Percentiles rank a stretch among this genome's conserved stretches.
These are phyloP conservation scores for Sedum album DNA, from an alignment of 164 flowering plant genomes.

Conservation along the genomic window DNA sequence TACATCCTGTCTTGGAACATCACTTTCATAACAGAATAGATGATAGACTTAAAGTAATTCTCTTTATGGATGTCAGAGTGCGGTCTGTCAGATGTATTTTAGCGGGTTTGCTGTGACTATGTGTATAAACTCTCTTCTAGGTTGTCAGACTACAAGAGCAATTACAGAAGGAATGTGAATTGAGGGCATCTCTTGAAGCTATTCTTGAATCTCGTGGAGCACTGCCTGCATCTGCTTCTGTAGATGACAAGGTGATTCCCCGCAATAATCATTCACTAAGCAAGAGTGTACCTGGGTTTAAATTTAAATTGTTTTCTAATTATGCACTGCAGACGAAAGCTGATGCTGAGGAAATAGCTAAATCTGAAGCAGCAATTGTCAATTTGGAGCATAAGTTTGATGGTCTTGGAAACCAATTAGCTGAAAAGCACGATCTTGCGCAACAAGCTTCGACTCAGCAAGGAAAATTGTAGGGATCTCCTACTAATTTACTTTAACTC, in stretches of 20 bases:
- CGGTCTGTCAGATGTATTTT: background rate
- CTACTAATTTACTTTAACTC: background rate
- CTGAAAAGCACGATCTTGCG: conserved; percentile 32
- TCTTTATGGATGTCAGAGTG: background rate
- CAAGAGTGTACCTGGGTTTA: background rate
- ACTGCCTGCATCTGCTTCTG: conserved; percentile 20
- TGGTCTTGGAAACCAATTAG: conserved; percentile 49
- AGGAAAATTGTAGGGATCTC: conserved; percentile 28
- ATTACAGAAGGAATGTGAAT: conserved; percentile 65
- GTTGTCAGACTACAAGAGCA: conserved; percentile 67
- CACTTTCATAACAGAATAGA: background rate
- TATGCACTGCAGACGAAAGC: conserved; percentile 44
- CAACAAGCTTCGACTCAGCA: conserved; percentile 23
- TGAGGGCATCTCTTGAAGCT: conserved; percentile 61
- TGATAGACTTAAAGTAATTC: background rate
- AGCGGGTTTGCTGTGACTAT: background rate
- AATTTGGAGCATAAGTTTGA: conserved; percentile 61
- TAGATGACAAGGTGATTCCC: conserved; percentile 59
- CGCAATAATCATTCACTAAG: conserved; percentile 3
- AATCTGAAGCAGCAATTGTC: conserved; percentile 48
- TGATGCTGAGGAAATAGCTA: conserved; percentile 56
- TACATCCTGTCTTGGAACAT: background rate
- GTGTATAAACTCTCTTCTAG: conserved; percentile 24
- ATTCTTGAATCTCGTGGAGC: conserved; percentile 33
- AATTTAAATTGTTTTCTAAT: conserved; percentile 12